These are phyloP conservation scores for Tricholoma saponaceum DNA, from an alignment of 768 basidiomycete genomes.

Conservation along the genomic window DNA sequence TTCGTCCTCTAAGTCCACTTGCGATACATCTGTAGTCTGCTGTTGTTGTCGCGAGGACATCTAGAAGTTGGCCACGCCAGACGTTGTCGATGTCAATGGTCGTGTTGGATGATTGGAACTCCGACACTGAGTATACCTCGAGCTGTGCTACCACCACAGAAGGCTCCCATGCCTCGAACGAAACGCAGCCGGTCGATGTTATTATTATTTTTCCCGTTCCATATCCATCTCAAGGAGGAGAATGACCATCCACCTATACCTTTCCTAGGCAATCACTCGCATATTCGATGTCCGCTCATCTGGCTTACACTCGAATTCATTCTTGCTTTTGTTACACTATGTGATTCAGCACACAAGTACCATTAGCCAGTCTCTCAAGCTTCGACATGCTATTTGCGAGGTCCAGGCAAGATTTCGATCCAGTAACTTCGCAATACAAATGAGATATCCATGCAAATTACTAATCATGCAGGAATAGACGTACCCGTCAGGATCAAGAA, in stretches of 20 bases:
- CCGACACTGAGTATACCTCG: slow-evolving; percentile 21
- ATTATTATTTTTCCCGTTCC: too few relatives aligned
- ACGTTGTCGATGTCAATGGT: slow-evolving; percentile 21
- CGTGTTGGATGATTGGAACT: slow-evolving; percentile 28
- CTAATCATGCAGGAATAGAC: slow-evolving; percentile 7
- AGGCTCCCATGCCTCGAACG: neutral
- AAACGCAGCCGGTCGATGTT: too few relatives aligned
- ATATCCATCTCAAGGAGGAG: too few relatives aligned
- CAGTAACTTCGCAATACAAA: slow-evolving; percentile 42
- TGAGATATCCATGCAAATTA: neutral
- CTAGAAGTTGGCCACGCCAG: slow-evolving; percentile 6
- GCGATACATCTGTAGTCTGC: slow-evolving; percentile 39
- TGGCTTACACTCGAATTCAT: neutral
- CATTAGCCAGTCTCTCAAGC: neutral
- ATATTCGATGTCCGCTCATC: too few relatives aligned
- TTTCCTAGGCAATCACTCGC: too few relatives aligned
- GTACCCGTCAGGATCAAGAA: slow-evolving; percentile 82
- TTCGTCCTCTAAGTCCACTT: slow-evolving; percentile 56
- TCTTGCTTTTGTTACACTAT: neutral
- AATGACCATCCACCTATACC: too few relatives aligned
- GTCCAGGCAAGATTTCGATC: slow-evolving; percentile 50
- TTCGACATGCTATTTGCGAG: neutral
- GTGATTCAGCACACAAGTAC: neutral
- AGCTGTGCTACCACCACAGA: neutral
- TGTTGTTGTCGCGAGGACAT: slow-evolving; percentile 41